Base-by-base conservation (phyloP, 441 rosid species). In the Pelargonium australe region DNA sequence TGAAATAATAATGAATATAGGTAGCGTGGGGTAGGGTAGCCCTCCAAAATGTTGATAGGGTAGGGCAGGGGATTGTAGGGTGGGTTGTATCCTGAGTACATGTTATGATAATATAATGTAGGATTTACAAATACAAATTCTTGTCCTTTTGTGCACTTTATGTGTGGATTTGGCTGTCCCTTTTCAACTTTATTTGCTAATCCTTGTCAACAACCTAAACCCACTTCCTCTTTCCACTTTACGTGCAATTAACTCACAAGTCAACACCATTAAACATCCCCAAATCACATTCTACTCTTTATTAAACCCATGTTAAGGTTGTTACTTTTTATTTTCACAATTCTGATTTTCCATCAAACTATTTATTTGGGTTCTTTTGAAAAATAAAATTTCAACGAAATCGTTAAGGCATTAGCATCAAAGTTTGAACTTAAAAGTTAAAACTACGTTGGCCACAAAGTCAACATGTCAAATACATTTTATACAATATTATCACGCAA, bases 161-260 rank as follows among this genome's bases (percentile, higher is more conserved):
- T 47, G 75, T 25, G 60, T 40, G 53, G 76, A 70, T 65, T 72
- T 64, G 71, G 76, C 40, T 81, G 79, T 78, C 80, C 34, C 40
- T 16, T 65, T 8, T 13, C 19, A 53, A 11, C 55, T 47, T 44
- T 44, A 44, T 63, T 13, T 61, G 64, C 40, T 68, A 25, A 65
- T 71, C 58, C 68, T 25, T 72, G 74, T 67, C 63, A 72, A 5
- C 43, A 34, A 64, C 47, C 47, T 64, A 25, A 45, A 11, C 43
- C 14, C 60, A 25, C 43, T 63, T 63, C 43, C 66, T 10, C 10
- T 11, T 25, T 47, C 2, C 41, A 16, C 51, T 67, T 40, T 64
- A 25, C 64, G 64, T 61, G 64, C n/a, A 2, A 25, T 61, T 61
- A 61, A 61, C 40, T 61, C 64, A 7, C 16, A 3, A 37, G 64